Evolutionary conservation across 2,329 filamentous ascomycete genomes (phyloP).

Genomic region (Teratosphaeria gauchensis): DNA sequence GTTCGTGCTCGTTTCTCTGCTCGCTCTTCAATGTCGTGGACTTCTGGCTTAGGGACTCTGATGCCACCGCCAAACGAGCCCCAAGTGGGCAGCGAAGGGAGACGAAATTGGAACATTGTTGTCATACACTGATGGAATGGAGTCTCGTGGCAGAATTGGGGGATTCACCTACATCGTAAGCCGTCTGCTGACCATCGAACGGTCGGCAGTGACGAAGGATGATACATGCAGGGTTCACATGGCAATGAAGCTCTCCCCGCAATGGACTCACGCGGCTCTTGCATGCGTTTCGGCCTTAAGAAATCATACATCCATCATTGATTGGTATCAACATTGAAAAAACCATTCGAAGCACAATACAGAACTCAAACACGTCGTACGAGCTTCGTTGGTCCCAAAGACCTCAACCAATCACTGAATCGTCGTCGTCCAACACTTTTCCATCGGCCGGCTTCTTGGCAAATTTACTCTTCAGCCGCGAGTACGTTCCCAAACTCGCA

Average conservation of each 20-base stretch:
- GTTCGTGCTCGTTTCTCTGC: conserved; percentile 71
- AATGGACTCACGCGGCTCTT: neutral
- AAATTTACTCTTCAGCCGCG: neutral
- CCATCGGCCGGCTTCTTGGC: neutral
- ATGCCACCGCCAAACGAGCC: conserved; percentile 20
- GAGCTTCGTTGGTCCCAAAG: neutral
- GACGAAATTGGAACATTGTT: conserved; percentile 20
- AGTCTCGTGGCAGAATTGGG: neutral
- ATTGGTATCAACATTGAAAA: neutral
- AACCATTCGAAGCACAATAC: neutral
- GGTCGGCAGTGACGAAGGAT: neutral
- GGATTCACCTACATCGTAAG: neutral
- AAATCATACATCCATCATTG: neutral
- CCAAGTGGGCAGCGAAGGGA: conserved; percentile 19
- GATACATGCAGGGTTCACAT: neutral
- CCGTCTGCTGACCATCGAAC: neutral
- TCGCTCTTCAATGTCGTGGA: conserved; percentile 70
- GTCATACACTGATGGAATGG: neutral
- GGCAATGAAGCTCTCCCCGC: neutral
- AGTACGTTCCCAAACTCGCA: neutral
- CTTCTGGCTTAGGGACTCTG: conserved; percentile 56
- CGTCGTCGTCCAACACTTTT: neutral
- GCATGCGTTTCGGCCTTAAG: neutral
- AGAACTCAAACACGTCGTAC: neutral
- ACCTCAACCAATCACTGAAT: neutral